Evolutionary conservation across 2,329 filamentous ascomycete species (phyloP).

Genomic region (Cladorrhinum sp.): DNA sequence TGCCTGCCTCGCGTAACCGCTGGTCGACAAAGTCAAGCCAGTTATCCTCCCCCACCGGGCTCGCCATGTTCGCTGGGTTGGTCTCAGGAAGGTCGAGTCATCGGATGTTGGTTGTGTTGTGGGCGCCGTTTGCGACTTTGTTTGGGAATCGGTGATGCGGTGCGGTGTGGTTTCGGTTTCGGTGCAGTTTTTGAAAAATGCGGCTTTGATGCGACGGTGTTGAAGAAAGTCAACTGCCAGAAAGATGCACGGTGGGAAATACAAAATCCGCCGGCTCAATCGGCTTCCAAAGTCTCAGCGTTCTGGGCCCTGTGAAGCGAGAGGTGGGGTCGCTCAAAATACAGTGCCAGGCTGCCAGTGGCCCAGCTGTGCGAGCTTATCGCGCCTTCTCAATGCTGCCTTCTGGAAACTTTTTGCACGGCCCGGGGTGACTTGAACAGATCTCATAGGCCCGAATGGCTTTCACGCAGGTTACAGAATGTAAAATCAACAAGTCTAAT

Average conservation of each 20-base stretch:
- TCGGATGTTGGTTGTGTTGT: slow-evolving; percentile 17
- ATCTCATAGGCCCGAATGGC: too few species aligned
- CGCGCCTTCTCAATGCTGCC: not conserved
- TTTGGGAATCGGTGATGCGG: not conserved
- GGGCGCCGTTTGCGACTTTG: slow-evolving; percentile 2
- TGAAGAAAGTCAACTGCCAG: not conserved
- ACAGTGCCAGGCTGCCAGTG: not conserved
- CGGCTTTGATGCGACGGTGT: not conserved
- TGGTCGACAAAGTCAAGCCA: slow-evolving; percentile 78
- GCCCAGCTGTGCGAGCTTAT: not conserved
- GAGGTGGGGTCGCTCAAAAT: not conserved
- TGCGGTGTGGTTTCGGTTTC: not conserved
- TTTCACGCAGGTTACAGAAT: too few species aligned
- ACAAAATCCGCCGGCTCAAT: not conserved
- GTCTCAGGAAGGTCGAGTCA: slow-evolving; percentile 23
- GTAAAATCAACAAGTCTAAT: too few species aligned
- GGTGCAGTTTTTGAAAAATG: not conserved
- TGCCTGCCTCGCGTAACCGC: slow-evolving; percentile 56
- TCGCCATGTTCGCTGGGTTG: slow-evolving; percentile 27
- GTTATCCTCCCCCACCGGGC: slow-evolving; percentile 68
- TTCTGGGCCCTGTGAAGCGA: not conserved
- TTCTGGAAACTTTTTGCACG: not conserved
- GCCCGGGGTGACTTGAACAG: too few species aligned
- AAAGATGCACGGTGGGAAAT: not conserved
- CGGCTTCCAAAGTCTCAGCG: not conserved